phyloP scores from a whole-genome alignment of 352 stramenopile genomes.

The Pythium utonaiense region DNA sequence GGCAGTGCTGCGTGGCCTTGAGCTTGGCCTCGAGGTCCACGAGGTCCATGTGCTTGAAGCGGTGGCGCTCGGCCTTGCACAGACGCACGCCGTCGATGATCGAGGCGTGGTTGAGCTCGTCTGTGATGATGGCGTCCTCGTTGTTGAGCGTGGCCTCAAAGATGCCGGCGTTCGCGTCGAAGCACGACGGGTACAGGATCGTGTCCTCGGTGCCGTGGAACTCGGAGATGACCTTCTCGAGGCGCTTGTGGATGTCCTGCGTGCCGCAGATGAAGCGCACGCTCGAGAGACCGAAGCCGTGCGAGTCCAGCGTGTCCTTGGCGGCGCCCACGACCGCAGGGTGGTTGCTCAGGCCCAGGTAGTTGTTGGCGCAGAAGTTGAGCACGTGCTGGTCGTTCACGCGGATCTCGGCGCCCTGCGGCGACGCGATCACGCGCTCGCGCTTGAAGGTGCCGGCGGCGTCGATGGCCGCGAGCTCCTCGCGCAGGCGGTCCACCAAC shows the following conservation, averaged over 20 bases:
- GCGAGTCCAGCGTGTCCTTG: slow-evolving; percentile 73
- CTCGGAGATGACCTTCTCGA: slow-evolving; percentile 86
- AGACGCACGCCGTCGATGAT: slow-evolving; percentile 95
- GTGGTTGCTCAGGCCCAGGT: slow-evolving; percentile 90
- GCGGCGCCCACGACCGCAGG: slow-evolving; percentile 81
- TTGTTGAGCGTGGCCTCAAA: slow-evolving; percentile 87
- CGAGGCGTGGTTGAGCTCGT: slow-evolving; percentile 92
- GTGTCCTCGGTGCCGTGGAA: slow-evolving; percentile 94
- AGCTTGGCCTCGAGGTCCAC: slow-evolving; percentile 88
- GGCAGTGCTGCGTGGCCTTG: slow-evolving; percentile 86
- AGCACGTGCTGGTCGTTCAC: slow-evolving; percentile 78
- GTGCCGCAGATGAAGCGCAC: slow-evolving; percentile 95
- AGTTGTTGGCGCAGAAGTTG: slow-evolving; percentile 96
- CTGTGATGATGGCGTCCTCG: slow-evolving; percentile 92
- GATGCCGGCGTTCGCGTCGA: slow-evolving; percentile 92
- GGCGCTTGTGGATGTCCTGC: slow-evolving; percentile 92
- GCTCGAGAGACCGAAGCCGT: slow-evolving; percentile 89
- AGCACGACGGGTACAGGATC: slow-evolving; percentile 93
- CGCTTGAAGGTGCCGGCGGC: slow-evolving; percentile 80
- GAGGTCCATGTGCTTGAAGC: slow-evolving; percentile 94
- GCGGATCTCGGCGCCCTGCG: slow-evolving; percentile 75
- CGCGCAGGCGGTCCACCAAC: slow-evolving; percentile 70
- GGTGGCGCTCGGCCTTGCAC: slow-evolving; percentile 91
- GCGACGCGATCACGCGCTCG: slow-evolving; percentile 89
- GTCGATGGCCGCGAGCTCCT: slow-evolving; percentile 70